phyloP scores from a whole-genome alignment of 805 yeast genomes.

The Jamesozyma gamospora region DNA sequence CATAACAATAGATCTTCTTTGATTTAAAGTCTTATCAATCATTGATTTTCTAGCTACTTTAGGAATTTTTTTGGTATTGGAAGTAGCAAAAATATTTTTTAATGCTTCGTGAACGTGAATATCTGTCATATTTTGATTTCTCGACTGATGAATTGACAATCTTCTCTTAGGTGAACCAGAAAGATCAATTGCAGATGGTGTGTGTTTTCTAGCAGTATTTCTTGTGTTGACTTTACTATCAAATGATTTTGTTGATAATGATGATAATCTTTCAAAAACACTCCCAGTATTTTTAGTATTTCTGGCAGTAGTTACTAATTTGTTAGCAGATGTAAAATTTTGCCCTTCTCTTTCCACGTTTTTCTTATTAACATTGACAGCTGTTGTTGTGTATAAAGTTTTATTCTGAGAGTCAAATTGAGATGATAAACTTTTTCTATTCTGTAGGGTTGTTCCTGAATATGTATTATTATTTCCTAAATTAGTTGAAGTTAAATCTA shows the following conservation, averaged over 20 bases:
- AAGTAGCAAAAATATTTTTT: constrained; percentile 20
- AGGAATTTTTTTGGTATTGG: background rate
- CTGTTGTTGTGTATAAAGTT: background rate
- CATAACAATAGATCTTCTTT: constrained; percentile 8
- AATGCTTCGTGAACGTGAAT: constrained; percentile 21
- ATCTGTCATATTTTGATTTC: constrained; percentile 9
- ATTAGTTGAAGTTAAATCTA: background rate
- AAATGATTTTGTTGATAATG: constrained; percentile 24
- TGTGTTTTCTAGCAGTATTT: constrained; percentile 6
- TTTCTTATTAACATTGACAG: background rate
- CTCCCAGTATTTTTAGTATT: constrained; percentile 7
- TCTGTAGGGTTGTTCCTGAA: constrained; percentile 3
- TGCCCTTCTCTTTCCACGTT: background rate
- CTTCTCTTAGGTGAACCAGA: constrained; percentile 26
- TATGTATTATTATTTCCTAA: constrained; percentile 2
- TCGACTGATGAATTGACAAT: background rate
- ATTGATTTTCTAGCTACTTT: background rate
- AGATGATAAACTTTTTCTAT: constrained; percentile 3
- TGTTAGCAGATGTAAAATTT: constrained; percentile 2
- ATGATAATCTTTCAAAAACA: constrained; percentile 26
- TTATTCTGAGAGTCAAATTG: background rate
- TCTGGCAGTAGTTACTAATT: background rate
- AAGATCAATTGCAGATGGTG: constrained; percentile 19
- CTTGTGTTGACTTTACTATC: constrained; percentile 18
- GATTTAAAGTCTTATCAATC: background rate